Conservation (phyloP, 202 grass and related monocot genomes). For the Zoysia matrella region DNA sequence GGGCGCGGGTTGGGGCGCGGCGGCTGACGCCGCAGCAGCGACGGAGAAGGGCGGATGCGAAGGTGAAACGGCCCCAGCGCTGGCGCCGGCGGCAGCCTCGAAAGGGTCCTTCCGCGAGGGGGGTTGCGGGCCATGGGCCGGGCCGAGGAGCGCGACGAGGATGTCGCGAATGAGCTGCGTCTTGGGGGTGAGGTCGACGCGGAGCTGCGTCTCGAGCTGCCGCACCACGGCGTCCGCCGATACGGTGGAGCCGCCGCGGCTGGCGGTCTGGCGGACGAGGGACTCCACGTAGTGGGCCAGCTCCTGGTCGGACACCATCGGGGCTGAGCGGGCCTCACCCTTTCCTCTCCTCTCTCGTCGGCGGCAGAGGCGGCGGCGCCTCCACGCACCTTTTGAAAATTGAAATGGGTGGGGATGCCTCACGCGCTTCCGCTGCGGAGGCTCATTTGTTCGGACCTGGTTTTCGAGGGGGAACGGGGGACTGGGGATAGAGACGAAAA, state of each 20-base stretch:
- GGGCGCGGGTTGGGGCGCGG: neutral
- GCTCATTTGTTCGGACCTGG: slow-evolving; percentile 36
- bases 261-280: slow-evolving; percentile 60
- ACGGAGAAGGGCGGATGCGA: slow-evolving; percentile 22
- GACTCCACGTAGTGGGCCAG: slow-evolving; percentile 81
- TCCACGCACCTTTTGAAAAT: slow-evolving; percentile 47
- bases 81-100: slow-evolving; percentile 30
- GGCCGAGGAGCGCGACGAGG: slow-evolving; percentile 70
- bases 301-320: slow-evolving; percentile 94
- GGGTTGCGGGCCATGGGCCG: slow-evolving; percentile 2
- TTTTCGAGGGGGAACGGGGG: slow-evolving; percentile 4
- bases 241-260: slow-evolving; percentile 40
- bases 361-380: neutral
- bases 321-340: neutral
- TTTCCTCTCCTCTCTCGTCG: no score
- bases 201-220: slow-evolving; percentile 73
- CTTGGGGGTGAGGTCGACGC: slow-evolving; percentile 89
- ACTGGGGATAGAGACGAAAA: neutral
- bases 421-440: neutral
- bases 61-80: neutral
- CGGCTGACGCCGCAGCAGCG: neutral
- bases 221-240: slow-evolving; percentile 70
- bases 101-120: slow-evolving; percentile 55
- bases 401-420: slow-evolving; percentile 31
- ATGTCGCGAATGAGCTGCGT: slow-evolving; percentile 83